Conservation (phyloP, 2,329 filamentous ascomycete species). For the Aspergillus chevalieri region DNA sequence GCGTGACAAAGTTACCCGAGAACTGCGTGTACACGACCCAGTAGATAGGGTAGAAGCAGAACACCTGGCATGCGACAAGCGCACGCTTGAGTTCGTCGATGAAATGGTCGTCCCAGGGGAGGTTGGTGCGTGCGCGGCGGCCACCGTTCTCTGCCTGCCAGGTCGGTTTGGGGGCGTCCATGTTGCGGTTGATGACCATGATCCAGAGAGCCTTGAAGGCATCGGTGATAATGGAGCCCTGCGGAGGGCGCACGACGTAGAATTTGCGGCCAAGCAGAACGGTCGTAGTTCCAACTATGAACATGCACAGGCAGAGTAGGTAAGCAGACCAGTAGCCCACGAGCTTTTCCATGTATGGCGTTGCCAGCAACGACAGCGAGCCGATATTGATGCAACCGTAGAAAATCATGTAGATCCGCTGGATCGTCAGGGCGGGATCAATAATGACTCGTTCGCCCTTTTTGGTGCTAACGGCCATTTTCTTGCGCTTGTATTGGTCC, state of each 20-base stretch:
- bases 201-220: conserved; percentile 59
- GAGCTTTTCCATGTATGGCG: conserved; percentile 61
- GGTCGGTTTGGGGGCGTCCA: conserved; percentile 61
- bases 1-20: conserved; percentile 61
- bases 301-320: conserved; percentile 56
- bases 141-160: conserved; percentile 52
- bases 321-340: conserved; percentile 63
- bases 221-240: conserved; percentile 60
- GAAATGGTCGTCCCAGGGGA: conserved; percentile 64
- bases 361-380: conserved; percentile 61
- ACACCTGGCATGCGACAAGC: conserved; percentile 63
- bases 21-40: conserved; percentile 66
- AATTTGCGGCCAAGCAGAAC: conserved; percentile 43
- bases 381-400: conserved; percentile 70
- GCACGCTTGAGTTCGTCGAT: conserved; percentile 66
- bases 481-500: conserved; percentile 59
- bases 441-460: conserved; percentile 55
- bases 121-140: conserved; percentile 20
- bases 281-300: conserved; percentile 55
- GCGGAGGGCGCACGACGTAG: conserved; percentile 46
- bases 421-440: conserved; percentile 60
- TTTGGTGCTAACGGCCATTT: conserved; percentile 42
- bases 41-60: conserved; percentile 63
- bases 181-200: conserved; percentile 45
- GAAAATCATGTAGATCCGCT: conserved; percentile 68